Conservation (phyloP, 2,329 filamentous ascomycete genomes). For the Penicillium olsonii region DNA sequence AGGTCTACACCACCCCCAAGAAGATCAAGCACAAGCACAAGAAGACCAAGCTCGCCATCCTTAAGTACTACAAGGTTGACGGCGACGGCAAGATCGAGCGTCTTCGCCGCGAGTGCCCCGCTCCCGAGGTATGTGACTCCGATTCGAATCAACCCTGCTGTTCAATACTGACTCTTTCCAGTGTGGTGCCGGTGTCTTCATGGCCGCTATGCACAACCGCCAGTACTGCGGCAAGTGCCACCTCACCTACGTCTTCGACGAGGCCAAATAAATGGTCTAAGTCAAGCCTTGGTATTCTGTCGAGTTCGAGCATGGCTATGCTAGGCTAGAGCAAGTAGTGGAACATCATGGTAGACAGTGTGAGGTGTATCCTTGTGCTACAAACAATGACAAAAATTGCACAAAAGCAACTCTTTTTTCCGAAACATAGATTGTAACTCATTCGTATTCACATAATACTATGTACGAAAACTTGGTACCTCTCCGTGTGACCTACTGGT, state of each 20-base stretch:
- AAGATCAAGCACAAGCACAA: slow-evolving; percentile 99
- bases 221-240: slow-evolving; percentile 87
- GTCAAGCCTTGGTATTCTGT: slow-evolving; percentile 16
- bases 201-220: slow-evolving; percentile 99
- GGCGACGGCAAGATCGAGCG: slow-evolving; percentile 99
- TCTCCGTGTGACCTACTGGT: background rate
- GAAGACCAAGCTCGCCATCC: slow-evolving; percentile 99
- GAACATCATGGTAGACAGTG: slow-evolving; percentile 22
- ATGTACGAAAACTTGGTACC: background rate
- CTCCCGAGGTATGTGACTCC: slow-evolving; percentile 70
- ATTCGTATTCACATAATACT: background rate
- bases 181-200: slow-evolving; percentile 99
- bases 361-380: slow-evolving; percentile 13
- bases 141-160: background rate
- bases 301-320: slow-evolving; percentile 14
- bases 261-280: slow-evolving; percentile 55
- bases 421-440: slow-evolving; percentile 7
- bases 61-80: slow-evolving; percentile 99
- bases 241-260: slow-evolving; percentile 71
- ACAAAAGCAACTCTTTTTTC: slow-evolving; percentile 15
- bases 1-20: slow-evolving; percentile 99
- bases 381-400: slow-evolving; percentile 18
- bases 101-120: slow-evolving; percentile 94
- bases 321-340: slow-evolving; percentile 14
- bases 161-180: slow-evolving; percentile 47